Conservation (phyloP, 1,284 basidiomycete species). For the Ustilago trichophora region DNA sequence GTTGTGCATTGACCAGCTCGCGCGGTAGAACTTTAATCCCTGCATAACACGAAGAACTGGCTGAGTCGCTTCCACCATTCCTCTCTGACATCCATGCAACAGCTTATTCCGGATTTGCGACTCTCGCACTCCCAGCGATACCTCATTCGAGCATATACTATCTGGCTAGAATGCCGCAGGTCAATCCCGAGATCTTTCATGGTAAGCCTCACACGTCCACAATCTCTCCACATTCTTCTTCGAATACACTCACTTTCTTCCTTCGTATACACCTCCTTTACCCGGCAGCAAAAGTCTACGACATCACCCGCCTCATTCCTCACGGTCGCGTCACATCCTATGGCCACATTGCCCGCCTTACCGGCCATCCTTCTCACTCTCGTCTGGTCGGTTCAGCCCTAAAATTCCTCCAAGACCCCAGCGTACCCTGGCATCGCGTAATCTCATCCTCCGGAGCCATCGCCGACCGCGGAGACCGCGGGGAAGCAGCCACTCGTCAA, state of each 20-base stretch:
- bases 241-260: neutral
- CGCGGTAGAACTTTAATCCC: constrained; percentile 18
- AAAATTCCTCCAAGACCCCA: constrained; percentile 52
- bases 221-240: neutral
- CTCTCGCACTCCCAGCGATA: too few species aligned
- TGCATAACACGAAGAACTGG: neutral
- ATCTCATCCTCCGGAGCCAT: constrained; percentile 58
- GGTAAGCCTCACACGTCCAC: constrained; percentile 9
- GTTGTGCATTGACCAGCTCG: too few species aligned
- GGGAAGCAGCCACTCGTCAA: constrained; percentile 53
- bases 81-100: neutral
- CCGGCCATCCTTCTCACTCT: constrained; percentile 56
- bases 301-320: constrained; percentile 55
- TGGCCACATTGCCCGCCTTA: constrained; percentile 60
- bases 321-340: constrained; percentile 60
- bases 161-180: constrained; percentile 27
- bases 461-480: constrained; percentile 63
- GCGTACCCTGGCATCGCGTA: constrained; percentile 62
- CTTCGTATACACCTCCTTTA: neutral
- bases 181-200: constrained; percentile 46
- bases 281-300: constrained; percentile 56
- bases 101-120: too few species aligned
- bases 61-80: neutral
- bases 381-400: constrained; percentile 61
- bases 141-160: too few species aligned